Conservation (phyloP, 208 protist genomes). For the Zelonia costaricensis region DNA sequence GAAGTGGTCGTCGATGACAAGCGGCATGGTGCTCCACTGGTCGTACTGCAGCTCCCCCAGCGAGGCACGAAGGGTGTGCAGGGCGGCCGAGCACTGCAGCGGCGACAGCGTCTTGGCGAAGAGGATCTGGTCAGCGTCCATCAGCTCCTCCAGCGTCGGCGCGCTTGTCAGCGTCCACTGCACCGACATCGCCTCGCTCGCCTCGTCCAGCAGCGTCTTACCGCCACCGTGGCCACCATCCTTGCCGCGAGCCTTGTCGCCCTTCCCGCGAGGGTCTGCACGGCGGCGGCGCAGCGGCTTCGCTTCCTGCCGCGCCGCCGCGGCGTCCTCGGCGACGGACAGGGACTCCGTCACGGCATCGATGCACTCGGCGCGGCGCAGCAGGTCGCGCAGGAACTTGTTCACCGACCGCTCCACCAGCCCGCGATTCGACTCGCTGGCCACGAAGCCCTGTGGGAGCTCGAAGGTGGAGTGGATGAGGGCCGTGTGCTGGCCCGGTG, state of each 20-base stretch:
- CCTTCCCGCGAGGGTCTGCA: slow-evolving; percentile 9
- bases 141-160: slow-evolving; percentile 88
- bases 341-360: slow-evolving; percentile 81
- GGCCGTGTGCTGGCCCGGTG: neutral
- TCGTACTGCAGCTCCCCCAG: slow-evolving; percentile 89
- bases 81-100: slow-evolving; percentile 82
- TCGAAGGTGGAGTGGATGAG: slow-evolving; percentile 79
- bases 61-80: slow-evolving; percentile 79
- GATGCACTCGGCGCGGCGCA: slow-evolving; percentile 84
- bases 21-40: slow-evolving; percentile 85
- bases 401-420: slow-evolving; percentile 85
- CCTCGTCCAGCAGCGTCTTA: slow-evolving; percentile 85
- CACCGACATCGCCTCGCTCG: slow-evolving; percentile 68
- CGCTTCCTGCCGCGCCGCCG: slow-evolving; percentile 64
- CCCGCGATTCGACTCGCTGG: slow-evolving; percentile 76
- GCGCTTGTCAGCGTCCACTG: slow-evolving; percentile 77
- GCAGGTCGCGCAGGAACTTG: slow-evolving; percentile 89
- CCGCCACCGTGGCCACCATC: slow-evolving; percentile 5
- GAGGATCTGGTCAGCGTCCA: slow-evolving; percentile 89
- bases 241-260: slow-evolving; percentile 13
- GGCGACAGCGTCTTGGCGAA: slow-evolving; percentile 79
- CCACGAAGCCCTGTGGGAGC: slow-evolving; percentile 72
- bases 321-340: slow-evolving; percentile 74
- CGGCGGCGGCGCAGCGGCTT: slow-evolving; percentile 79
- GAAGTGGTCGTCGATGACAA: slow-evolving; percentile 83